These are phyloP conservation scores for Pichia ethanolica DNA, from an alignment of 805 yeast genomes.

Conservation along the genomic window DNA sequence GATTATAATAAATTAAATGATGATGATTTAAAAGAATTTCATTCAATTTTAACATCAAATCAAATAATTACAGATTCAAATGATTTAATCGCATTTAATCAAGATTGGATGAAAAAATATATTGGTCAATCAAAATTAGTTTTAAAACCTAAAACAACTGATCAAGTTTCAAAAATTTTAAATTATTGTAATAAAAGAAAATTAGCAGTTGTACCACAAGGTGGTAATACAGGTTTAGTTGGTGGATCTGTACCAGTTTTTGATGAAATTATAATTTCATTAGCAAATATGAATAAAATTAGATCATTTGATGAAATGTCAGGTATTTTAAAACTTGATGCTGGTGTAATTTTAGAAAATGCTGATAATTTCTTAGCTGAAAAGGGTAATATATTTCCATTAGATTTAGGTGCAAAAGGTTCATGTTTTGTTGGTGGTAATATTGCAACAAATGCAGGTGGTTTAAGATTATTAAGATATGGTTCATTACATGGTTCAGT, in stretches of 20 bases:
- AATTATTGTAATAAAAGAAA: conserved; percentile 71
- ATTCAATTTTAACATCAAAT: conserved; percentile 45
- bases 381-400: conserved; percentile 83
- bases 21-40: conserved; percentile 56
- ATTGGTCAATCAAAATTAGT: conserved; percentile 79
- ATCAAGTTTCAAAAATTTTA: conserved; percentile 69
- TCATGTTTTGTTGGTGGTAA: conserved; percentile 95
- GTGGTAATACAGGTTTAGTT: conserved; percentile 94
- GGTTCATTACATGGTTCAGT: conserved; percentile 92
- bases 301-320: conserved; percentile 75
- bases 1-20: conserved; percentile 32
- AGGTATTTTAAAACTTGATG: conserved; percentile 83
- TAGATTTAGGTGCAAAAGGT: conserved; percentile 94
- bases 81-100: conserved; percentile 67
- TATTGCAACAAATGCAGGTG: conserved; percentile 96
- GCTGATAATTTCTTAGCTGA: conserved; percentile 77
- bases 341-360: conserved; percentile 81
- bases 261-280: conserved; percentile 76
- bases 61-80: conserved; percentile 41
- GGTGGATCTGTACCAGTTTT: conserved; percentile 92
- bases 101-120: conserved; percentile 93
- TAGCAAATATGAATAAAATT: conserved; percentile 65
- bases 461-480: conserved; percentile 75
- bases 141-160: conserved; percentile 72
- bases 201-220: conserved; percentile 90